Base-by-base conservation (phyloP, 2,329 filamentous ascomycete genomes). In the Chalaropsis ovoidea region DNA sequence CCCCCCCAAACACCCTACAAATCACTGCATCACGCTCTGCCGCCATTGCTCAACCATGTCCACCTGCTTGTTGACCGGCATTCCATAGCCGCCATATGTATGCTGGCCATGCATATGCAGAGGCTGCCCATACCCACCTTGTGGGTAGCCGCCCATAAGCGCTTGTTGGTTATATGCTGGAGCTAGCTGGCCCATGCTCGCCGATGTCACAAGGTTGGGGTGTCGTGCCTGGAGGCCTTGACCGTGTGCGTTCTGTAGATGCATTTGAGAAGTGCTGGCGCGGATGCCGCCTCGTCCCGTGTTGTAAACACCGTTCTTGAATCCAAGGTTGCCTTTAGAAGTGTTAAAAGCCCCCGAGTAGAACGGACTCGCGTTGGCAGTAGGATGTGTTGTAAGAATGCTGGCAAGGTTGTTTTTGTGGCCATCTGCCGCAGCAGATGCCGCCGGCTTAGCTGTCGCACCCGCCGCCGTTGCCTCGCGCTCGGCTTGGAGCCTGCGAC, bases 401-500 rank as follows among this genome's bases (percentile, higher is more conserved):
- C 87, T 82, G 0, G 85, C 85, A 75, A 89, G 77, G 69, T 80
- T 84, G 66, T 82, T 76, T 5, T 78, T 49, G 22, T 71, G 72
- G 13, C 31, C 35, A 7, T 68, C 56, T 22, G 67, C 66, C 19
- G 60, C 60, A 6, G 65, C 61, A n/a, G 67, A 67, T 19, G 69
- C 69, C 64, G 69, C 69, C 64, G 74, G 73, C 75, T 77, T 58
- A 73, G 83, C 81, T 69, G 82, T 82, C 52, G 79, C 76, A 68
- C 82, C 81, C 35, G 83, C 81, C 6, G 31, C 31, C 6, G 31
- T 6, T 31, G 86, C 86, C 74, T 88, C 86, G 31, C 80, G 79
- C 71, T 86, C 84, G 6, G 85, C 84, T 72, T 91, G 88, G 1
- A 94, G 78, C 31, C 89, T 82, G 35, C 84, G 84, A 0, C 88